Conservation (phyloP, 345 rosid genomes). For the Brassica carinata region DNA sequence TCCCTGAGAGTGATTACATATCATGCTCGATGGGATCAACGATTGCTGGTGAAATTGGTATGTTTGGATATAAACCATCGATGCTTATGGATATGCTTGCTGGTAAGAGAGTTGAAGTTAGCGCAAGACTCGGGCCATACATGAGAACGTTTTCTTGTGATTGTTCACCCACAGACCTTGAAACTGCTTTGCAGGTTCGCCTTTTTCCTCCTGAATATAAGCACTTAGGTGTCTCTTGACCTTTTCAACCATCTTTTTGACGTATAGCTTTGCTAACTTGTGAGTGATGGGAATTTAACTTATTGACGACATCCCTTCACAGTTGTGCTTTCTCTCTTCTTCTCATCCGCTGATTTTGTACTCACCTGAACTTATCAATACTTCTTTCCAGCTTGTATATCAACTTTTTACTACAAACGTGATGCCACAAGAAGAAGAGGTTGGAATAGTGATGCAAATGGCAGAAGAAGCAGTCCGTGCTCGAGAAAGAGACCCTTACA, state of each 20-base stretch:
- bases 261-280: constrained; percentile 15
- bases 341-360: neutral
- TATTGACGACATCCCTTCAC: neutral
- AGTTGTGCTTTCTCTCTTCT: neutral
- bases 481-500: constrained; percentile 89
- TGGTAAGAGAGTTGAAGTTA: constrained; percentile 93
- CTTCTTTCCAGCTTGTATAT: constrained; percentile 67
- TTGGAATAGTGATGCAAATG: constrained; percentile 90
- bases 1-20: constrained; percentile 50
- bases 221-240: neutral
- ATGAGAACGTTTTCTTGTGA: constrained; percentile 83
- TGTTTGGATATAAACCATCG: constrained; percentile 86
- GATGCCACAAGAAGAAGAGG: constrained; percentile 38
- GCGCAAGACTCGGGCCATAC: constrained; percentile 75
- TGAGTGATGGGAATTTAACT: neutral
- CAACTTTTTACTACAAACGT: constrained; percentile 76
- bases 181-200: constrained; percentile 92
- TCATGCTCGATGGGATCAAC: constrained; percentile 4
- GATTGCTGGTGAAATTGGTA: constrained; percentile 87
- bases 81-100: constrained; percentile 92
- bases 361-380: constrained; percentile 1
- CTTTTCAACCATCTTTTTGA: neutral
- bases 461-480: constrained; percentile 87
- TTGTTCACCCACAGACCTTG: constrained; percentile 89
- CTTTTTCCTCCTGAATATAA: constrained; percentile 20